Evolutionary conservation across 148 eudicot species (phyloP).

Genomic region (Suaeda aralocaspica): DNA sequence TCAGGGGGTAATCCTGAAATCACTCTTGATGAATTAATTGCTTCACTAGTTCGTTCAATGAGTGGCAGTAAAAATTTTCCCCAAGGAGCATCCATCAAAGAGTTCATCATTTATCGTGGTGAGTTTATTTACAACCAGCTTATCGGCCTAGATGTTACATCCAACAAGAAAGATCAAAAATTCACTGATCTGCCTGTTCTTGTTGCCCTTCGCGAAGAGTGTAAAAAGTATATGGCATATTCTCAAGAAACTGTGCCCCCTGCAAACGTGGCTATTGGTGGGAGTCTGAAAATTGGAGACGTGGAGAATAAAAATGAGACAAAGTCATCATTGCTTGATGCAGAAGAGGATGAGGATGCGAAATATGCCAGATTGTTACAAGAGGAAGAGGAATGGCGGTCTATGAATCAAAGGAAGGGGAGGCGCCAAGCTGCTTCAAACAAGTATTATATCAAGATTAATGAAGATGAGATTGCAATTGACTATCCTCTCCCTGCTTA

Average conservation of each 20-base stretch:
- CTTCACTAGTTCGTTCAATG: conserved; percentile 73
- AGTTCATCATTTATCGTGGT: conserved; percentile 83
- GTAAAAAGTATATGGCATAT: conserved; percentile 35
- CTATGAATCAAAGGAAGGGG: conserved; percentile 63
- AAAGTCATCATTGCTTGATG: conserved; percentile 19
- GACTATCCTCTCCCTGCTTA: conserved; percentile 93
- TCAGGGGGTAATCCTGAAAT: conserved; percentile 76
- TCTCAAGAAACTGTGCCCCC: conserved; percentile 22
- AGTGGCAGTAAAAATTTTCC: conserved; percentile 71
- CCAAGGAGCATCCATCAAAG: conserved; percentile 58
- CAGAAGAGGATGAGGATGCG: conserved; percentile 66
- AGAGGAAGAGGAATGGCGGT: conserved; percentile 80
- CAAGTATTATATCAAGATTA: conserved; percentile 80
- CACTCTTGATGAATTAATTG: conserved; percentile 76
- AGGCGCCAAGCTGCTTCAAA: conserved; percentile 40
- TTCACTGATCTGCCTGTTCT: conserved; percentile 68
- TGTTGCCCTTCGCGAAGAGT: conserved; percentile 62
- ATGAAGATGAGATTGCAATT: conserved; percentile 95
- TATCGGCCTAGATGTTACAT: conserved; percentile 79
- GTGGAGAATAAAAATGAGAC: conserved; percentile 31
- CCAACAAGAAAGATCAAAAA: conserved; percentile 47
- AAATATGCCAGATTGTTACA: conserved; percentile 77
- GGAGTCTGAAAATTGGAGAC: conserved; percentile 42
- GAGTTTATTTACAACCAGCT: conserved; percentile 87
- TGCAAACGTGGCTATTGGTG: conserved; percentile 21